Evolutionary conservation across 2,329 filamentous ascomycete genomes (phyloP), one percentile per base, ranked within the genome.

Genomic region (Colletotrichum sp.): DNA sequence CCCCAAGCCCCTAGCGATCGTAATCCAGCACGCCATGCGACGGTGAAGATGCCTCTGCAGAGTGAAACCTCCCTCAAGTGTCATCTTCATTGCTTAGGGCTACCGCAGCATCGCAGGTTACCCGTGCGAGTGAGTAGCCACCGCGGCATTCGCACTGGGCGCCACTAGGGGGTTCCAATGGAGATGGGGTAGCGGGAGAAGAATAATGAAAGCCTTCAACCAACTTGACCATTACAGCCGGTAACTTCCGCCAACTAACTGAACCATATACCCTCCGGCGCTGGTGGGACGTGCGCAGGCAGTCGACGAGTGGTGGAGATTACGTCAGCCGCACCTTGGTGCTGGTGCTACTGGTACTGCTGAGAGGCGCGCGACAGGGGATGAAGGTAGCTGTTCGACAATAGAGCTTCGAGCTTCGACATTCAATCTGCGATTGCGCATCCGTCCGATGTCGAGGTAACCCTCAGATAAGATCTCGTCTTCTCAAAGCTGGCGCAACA

Each of bases 21-120:
- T 93, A 84, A 89, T 93, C 92, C 92, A 91, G 85, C 87, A 86
- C 91, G 92, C 92, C 92, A 93, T 88, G 88, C 89, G 89, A 92
- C 90, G 92, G 92, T 91, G 91, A 90, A 91, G 89, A 92, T 87
- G 84, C 84, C 92, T 93, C 90, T 93, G 92, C 92, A 92, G 91
- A 92, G 92, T 93, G 90, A 93, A 86, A 74, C 92, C 92, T 93
- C 92, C 89, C 92, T 93, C 88, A 92, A 93, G 92, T 81, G 83
- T 93, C 81, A 87, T 91, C 90, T 91, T 90, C 92, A 92, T 90
- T 91, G 90, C 92, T 92, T 90, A 93, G 85, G 91, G 88, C 85
- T 85, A 84, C 87, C 85, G 84, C 88, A 92, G 88, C 87, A 89
- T 93, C 92, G 90, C 88, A 87, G 89, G 92, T 89, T 93, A 84